Evolutionary conservation across 176 grass and related monocot genomes (phyloP).

Genomic region (Puya raimondii): DNA sequence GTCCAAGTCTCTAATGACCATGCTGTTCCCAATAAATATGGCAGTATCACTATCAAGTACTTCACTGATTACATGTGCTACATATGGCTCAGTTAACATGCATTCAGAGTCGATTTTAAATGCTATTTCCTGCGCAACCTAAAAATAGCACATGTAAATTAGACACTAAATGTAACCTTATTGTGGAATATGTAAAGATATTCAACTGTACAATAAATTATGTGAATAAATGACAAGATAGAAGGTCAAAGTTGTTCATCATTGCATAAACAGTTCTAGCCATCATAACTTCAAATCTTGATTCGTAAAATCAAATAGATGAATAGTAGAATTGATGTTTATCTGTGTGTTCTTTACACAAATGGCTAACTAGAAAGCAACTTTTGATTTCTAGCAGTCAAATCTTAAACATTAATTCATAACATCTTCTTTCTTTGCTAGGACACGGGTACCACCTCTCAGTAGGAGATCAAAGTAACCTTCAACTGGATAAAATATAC

Average conservation of each 20-base stretch:
- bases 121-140: slow-evolving; percentile 72
- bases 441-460: too few relatives aligned
- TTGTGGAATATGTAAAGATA: slow-evolving; percentile 6
- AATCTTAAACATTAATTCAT: too few relatives aligned
- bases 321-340: too few relatives aligned
- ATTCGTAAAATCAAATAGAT: too few relatives aligned
- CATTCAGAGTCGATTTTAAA: slow-evolving; percentile 61
- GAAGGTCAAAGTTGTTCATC: too few relatives aligned
- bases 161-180: slow-evolving; percentile 8
- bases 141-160: slow-evolving; percentile 20
- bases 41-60: slow-evolving; percentile 43
- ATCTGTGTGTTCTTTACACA: not conserved
- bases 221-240: too few relatives aligned
- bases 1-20: slow-evolving; percentile 84
- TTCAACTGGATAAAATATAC: too few relatives aligned
- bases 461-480: too few relatives aligned
- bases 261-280: too few relatives aligned
- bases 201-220: slow-evolving; percentile 3
- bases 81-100: slow-evolving; percentile 79
- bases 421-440: too few relatives aligned
- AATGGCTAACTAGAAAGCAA: not conserved
- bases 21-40: slow-evolving; percentile 91
- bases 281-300: too few relatives aligned
- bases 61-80: slow-evolving; percentile 61
- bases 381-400: too few relatives aligned